These are phyloP conservation scores for Wickerhamiella occidentalis DNA, from an alignment of 805 yeast genomes.

Conservation along the genomic window DNA sequence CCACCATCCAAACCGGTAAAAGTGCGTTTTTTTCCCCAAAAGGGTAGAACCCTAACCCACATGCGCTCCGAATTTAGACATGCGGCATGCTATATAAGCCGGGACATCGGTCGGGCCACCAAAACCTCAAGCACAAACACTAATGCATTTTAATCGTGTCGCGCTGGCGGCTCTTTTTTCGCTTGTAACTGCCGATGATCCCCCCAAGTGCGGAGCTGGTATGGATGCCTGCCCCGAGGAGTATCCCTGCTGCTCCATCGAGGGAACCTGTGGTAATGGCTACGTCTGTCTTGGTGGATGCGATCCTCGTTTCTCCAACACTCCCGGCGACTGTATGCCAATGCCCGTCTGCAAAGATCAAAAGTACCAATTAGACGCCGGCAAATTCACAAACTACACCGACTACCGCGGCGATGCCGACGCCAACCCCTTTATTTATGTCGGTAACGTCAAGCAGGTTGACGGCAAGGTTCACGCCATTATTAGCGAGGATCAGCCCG, in stretches of 20 bases:
- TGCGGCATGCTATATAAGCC: conserved; percentile 1
- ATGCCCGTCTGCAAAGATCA: conserved; percentile 56
- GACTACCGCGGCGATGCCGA: conserved; percentile 60
- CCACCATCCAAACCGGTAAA: neutral
- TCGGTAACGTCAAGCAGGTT: conserved; percentile 37
- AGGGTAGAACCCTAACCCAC: neutral
- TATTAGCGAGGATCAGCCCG: conserved; percentile 65
- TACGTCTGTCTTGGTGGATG: conserved; percentile 76
- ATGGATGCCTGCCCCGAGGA: conserved; percentile 52
- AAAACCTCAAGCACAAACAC: neutral
- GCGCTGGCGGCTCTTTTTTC: conserved; percentile 4
- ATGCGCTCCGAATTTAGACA: neutral
- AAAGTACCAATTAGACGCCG: conserved; percentile 24
- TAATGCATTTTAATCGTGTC: conserved; percentile 1
- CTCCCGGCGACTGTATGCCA: conserved; percentile 66
- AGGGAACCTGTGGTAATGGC: conserved; percentile 73
- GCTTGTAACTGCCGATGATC: conserved; percentile 9
- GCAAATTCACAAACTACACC: conserved; percentile 28
- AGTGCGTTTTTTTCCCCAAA: neutral
- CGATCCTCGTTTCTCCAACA: conserved; percentile 60
- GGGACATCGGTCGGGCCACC: neutral
- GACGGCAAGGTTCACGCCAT: conserved; percentile 52
- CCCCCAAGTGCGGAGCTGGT: conserved; percentile 22
- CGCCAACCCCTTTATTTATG: conserved; percentile 56
- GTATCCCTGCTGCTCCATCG: conserved; percentile 75